Percentiles rank a stretch among this genome's conserved stretches.
Evolutionary conservation across 768 basidiomycete species (phyloP).

Genomic region (Sutorius australiensis): DNA sequence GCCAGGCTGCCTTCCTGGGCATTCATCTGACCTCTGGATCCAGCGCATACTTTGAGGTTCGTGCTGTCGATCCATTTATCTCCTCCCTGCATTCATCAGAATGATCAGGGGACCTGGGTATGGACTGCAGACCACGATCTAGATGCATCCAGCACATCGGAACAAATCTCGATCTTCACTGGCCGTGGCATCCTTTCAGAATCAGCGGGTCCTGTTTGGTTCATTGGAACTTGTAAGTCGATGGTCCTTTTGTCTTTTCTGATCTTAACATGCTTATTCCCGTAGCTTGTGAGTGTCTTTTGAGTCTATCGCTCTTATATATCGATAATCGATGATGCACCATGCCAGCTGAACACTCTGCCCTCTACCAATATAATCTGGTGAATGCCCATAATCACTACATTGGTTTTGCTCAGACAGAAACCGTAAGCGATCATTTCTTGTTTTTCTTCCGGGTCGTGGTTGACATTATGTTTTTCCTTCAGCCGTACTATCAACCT

Average conservation of each 20-base stretch:
- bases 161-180: slow-evolving; percentile 53
- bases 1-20: slow-evolving; percentile 62
- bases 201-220: slow-evolving; percentile 75
- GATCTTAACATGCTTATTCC: background rate
- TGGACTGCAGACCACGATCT: slow-evolving; percentile 71
- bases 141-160: slow-evolving; percentile 46
- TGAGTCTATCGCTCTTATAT: background rate
- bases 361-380: slow-evolving; percentile 47
- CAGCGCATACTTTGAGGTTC: slow-evolving; percentile 61
- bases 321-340: background rate
- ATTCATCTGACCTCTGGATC: slow-evolving; percentile 55
- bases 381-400: slow-evolving; percentile 44
- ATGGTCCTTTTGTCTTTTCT: background rate
- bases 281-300: slow-evolving; percentile 19
- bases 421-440: slow-evolving; percentile 34
- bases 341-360: slow-evolving; percentile 41
- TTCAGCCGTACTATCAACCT: slow-evolving; percentile 49
- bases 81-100: background rate
- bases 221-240: slow-evolving; percentile 58
- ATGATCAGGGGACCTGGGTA: slow-evolving; percentile 62
- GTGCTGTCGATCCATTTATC: background rate
- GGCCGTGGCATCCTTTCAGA: slow-evolving; percentile 75
- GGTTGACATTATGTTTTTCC: background rate
- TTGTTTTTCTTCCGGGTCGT: background rate
- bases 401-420: slow-evolving; percentile 49